Evolutionary conservation across 257 asterid genomes (phyloP), one percentile per base, ranked within the genome.

Genomic region (Petunia secreta): DNA sequence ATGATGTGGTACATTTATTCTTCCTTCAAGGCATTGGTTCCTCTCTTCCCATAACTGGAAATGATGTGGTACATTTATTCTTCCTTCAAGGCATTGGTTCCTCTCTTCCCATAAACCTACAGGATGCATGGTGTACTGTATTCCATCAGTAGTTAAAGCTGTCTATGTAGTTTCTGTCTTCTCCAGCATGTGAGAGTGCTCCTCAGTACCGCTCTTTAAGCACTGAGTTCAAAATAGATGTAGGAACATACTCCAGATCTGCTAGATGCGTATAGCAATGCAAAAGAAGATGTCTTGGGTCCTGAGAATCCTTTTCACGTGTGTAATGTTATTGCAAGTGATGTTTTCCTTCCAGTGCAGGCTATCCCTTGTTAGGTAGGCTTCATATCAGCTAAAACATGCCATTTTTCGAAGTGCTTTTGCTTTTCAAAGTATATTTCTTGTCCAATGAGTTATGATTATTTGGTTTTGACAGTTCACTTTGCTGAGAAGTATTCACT

Each of bases 271-370:
- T 69, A 25, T 0, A 25, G 77, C 6, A 71, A 6, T 71, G 25
- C 77, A 48, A 71, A 71, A 34, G 60, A 71, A 10, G 77, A 71
- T 71, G 16, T 34, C 77, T 71, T 71, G 41, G 13, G 44, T 71
- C 77, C 25, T 71, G 77, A 46, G 60, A 71, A 71, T 71, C 25
- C 77, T 71, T 48, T 48, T 34, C 77, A 11, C 0, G 6, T 11
- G 10, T 11, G 10, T 48, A 48, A 48, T 25, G 48, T 48, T 34
- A 25, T 71, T 48, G 58, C 77, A 48, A 48, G 43, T 48, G 13
- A 48, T 25, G 77, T 6, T 2, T 46, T 46, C 41, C 59, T 69
- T 25, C 46, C 60, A 46, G 60, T 71, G 77, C 77, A 25, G 44
- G 60, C 8, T 65, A 43, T 15, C 54, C 37, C 37, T 66, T 14